Percentiles rank a stretch among this genome's conserved stretches.
Evolutionary conservation across 2,329 filamentous ascomycete genomes (phyloP).

Genomic region (Fusarium illudens): DNA sequence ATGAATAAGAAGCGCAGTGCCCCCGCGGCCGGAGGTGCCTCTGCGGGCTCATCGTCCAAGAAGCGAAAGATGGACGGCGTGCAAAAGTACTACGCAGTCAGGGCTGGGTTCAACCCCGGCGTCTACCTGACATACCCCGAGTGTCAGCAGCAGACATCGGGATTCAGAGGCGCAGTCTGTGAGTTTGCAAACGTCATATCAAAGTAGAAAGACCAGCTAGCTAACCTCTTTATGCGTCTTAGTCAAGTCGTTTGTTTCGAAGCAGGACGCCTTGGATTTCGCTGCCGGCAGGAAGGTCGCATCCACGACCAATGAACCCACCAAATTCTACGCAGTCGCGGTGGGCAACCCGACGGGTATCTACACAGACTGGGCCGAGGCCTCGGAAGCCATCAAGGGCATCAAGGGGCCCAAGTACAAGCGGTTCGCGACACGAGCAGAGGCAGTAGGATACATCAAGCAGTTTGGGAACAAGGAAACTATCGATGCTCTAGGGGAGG

Average conservation of each 20-base stretch:
- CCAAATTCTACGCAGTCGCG: conserved; percentile 68
- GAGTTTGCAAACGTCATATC: conserved; percentile 52
- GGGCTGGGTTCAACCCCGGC: conserved; percentile 63
- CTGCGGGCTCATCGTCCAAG: conserved; percentile 44
- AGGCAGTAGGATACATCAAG: conserved; percentile 81
- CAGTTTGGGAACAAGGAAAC: conserved; percentile 56
- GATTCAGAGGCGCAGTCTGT: conserved; percentile 73
- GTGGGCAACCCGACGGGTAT: conserved; percentile 67
- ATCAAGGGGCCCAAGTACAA: conserved; percentile 76
- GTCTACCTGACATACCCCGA: conserved; percentile 71
- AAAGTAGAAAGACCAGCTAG: background rate
- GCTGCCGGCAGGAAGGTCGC: conserved; percentile 65
- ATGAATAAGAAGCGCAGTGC: conserved; percentile 47
- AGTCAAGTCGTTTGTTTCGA: conserved; percentile 83
- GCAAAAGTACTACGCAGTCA: conserved; percentile 71
- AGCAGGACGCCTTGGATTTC: conserved; percentile 81
- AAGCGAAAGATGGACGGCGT: conserved; percentile 59
- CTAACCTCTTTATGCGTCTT: conserved; percentile 15
- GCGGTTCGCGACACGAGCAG: conserved; percentile 71
- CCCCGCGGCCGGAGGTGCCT: conserved; percentile 20
- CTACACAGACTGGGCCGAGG: conserved; percentile 72
- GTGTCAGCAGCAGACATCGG: conserved; percentile 67
- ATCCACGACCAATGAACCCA: conserved; percentile 51
- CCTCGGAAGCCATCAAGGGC: conserved; percentile 76
- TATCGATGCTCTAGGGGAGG: conserved; percentile 51